phyloP scores from a whole-genome alignment of 495 filamentous ascomycete genomes.

The Penicillium angulare region DNA sequence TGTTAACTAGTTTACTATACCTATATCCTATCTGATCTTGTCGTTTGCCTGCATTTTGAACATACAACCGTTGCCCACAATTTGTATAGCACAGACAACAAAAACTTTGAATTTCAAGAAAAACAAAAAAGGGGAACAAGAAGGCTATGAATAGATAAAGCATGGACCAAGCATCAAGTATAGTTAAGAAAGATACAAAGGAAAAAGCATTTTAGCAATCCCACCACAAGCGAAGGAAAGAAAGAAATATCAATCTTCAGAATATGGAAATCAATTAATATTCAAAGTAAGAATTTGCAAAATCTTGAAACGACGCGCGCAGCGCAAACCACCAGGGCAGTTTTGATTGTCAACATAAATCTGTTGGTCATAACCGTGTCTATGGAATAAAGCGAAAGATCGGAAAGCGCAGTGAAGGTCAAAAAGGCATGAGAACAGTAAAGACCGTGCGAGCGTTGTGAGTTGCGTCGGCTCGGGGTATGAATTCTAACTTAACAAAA shows the following conservation, averaged over 20 bases:
- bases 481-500: slow-evolving; percentile 16
- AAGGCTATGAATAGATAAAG: no score
- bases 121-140: no score
- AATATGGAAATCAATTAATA: background rate
- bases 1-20: background rate
- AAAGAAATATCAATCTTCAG: background rate
- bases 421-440: slow-evolving; percentile 5
- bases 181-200: no score
- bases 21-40: background rate
- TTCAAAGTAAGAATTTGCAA: background rate
- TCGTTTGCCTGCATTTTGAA: no score
- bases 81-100: background rate
- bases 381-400: slow-evolving; percentile 5
- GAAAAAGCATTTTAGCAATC: background rate
- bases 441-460: slow-evolving; percentile 10
- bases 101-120: background rate
- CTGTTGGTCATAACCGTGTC: slow-evolving; percentile 1
- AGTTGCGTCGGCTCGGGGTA: slow-evolving; percentile 14
- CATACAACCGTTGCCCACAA: background rate
- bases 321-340: slow-evolving; percentile 1
- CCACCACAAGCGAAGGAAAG: background rate
- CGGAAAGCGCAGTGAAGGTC: background rate
- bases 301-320: background rate
- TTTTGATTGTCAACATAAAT: slow-evolving; percentile 1
- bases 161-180: background rate